Evolutionary conservation across 148 eudicot species (phyloP).

Genomic region (Nepenthes mirabilis): DNA sequence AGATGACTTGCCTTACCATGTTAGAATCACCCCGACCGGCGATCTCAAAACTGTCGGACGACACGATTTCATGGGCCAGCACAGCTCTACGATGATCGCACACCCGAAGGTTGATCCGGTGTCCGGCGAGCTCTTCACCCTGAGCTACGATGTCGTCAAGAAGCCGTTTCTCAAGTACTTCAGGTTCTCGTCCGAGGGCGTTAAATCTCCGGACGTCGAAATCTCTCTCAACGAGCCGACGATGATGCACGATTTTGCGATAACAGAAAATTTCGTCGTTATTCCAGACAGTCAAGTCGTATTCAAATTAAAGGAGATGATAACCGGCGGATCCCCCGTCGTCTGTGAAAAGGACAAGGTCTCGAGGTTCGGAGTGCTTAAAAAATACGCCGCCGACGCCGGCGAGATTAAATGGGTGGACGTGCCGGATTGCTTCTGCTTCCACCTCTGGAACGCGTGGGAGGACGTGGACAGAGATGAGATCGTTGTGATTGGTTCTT

Average conservation of each 20-base stretch:
- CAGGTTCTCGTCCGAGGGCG: constrained; percentile 12
- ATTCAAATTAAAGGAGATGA: constrained; percentile 31
- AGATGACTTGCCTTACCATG: constrained; percentile 36
- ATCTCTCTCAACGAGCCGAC: constrained; percentile 21
- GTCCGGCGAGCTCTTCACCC: constrained; percentile 23
- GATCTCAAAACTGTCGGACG: constrained; percentile 23
- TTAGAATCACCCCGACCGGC: constrained; percentile 13
- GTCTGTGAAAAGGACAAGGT: constrained; percentile 20
- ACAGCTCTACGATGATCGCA: constrained; percentile 21
- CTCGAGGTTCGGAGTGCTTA: constrained; percentile 21
- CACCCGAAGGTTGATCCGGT: constrained; percentile 34
- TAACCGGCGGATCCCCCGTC: constrained; percentile 30
- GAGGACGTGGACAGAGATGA: constrained; percentile 31
- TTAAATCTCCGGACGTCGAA: constrained; percentile 23
- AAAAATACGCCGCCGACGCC: constrained; percentile 14
- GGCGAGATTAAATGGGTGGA: constrained; percentile 20
- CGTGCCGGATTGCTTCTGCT: constrained; percentile 27
- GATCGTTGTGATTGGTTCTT: constrained; percentile 33
- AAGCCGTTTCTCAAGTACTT: constrained; percentile 31
- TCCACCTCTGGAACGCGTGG: constrained; percentile 38
- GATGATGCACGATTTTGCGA: constrained; percentile 40
- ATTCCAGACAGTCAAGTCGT: constrained; percentile 32
- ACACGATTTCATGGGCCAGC: constrained; percentile 18
- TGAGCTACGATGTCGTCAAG: constrained; percentile 29
- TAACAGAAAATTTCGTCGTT: constrained; percentile 29